Base-by-base conservation (phyloP, 352 stramenopile species). In the Globisporangium abappressorium region DNA sequence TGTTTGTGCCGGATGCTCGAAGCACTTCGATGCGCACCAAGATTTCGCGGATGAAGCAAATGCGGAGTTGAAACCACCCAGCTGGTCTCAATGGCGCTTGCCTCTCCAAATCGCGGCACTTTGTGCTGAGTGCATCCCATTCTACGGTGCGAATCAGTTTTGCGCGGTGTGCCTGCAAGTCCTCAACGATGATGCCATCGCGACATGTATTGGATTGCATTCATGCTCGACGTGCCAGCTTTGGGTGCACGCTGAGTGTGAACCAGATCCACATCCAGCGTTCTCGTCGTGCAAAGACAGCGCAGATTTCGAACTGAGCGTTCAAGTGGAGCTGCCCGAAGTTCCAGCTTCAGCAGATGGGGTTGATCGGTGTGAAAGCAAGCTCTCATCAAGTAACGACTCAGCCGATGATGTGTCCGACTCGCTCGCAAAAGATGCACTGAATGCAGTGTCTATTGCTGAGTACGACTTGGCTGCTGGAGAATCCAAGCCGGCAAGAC, bases 191-290 rank as follows among this genome's bases (percentile, higher is more conserved):
- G 69, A 80, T 2, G 41, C 78, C 8, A 57, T 90, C 2, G 57
- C 75, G 18, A 84, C 79, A 0, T 87, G 77, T 47, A 67, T 85
- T 24, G 68, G 80, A 38, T 66, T 94, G 53, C 70, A 95, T 5
- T 79, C 85, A 14, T 96, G 89, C 57, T 86, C 81, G 12, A 89
- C 77, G 2, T 96, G 89, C 34, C 72, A 89, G n/a, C 73, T 90
- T 18, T 96, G 85, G 85, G 82, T 94, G 5, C 89, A 96, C 46
- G 75, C 81, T 7, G 73, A 78, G n/a, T 96, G 89, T 57, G 89
- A 96, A 36, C 84, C 82, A 2, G 87, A 95, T 36, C 75, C 76
- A 6, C 76, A 93, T 22, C 73, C 83, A 65, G 80, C 77, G 8
- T 90, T 93, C 54, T 74, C 87, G 38, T 65, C 73, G 1, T 69